Evolutionary conservation across 164 flowering plant species (phyloP), one percentile per base, ranked within the genome.

Genomic region (Sedum album): DNA sequence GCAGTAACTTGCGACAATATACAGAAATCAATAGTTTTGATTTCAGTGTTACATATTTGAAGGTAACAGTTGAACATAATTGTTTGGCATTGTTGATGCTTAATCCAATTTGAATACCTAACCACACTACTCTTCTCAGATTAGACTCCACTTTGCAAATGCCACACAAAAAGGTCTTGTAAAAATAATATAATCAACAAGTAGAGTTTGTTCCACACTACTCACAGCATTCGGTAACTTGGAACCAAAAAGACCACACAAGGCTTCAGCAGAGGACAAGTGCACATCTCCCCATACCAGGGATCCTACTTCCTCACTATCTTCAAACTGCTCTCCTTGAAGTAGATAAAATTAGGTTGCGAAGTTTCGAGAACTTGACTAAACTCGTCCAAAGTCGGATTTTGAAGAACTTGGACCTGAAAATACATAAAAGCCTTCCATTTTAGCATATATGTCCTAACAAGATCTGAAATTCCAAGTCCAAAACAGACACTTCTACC

Each of bases 191-290:
- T 44, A 44, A 44, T 26, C 62, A 57, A 13, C 20, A 17, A 11
- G 31, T 57, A 57, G 17, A 57, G 33, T 57, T 28, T 25, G 15
- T 10, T 2, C 11, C 30, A 26, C 13, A 23, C 48, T 20, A 68
- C 74, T 67, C 39, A 72, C 74, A 61, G 74, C 64, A 41, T 65
- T 67, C 1, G 74, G 74, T 41, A 72, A 72, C 67, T 61, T 38
- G 53, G 70, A 42, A 42, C 63, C 67, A 61, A 72, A 72, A 25
- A 72, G 67, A 4, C 26, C 74, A 36, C 49, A 35, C 31, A 72
- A 35, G 15, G 70, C 51, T 18, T 68, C 71, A 10, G 62, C 49
- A 67, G 67, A 60, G 60, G 67, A 31, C 30, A 62, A 62, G 4
- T 65, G 28, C 15, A 63, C 42, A 46, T 70, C 72, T 31, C 72